Evolutionary conservation across 768 basidiomycete genomes (phyloP), one percentile per base, ranked within the genome.

Genomic region (Mycena leptocephala): DNA sequence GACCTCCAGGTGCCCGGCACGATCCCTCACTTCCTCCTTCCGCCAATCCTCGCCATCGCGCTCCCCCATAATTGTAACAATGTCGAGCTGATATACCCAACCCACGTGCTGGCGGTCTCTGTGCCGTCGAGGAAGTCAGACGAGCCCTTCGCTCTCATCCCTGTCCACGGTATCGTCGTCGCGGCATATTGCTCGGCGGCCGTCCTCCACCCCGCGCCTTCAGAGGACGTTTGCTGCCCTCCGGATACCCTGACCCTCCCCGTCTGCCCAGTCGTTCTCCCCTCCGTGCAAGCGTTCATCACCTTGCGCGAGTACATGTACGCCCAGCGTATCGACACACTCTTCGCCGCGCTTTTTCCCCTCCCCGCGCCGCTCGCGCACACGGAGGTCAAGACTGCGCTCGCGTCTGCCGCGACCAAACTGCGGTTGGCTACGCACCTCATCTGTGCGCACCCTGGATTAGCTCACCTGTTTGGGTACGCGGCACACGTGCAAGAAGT

Each of bases 261-360:
- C 20, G 83, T 92, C 43, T 84, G 90, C 22, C 88, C 88, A 4
- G 72, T 92, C 76, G 81, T 82, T 66, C 83, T 92, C 18, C 90
- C 91, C 1, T 86, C 88, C 5, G 85, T 89, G 0, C 81, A 82
- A 16, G 84, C 89, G 10, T 89, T 90, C 77, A 81, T 86, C 4
- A 80, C 83, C 6, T 82, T 92, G 0, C 86, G 87, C 24, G 78
- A 81, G 0, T 90, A 85, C 83, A 82, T 92, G 65, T 90, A 92
- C 84, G 87, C 86, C 4, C 86, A 88, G 56, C 85, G 87, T 74
- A 78, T 86, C 37, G 81, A 85, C 56, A 61, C 82, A 3, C 28
- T 51, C 56, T 74, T 74, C 43, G 22, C 32, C n/a, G 37, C 43
- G 22, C 22, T 74, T 48, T 39, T 74, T 28, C 46, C 67, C 8